Evolutionary conservation across 306 rosid species (phyloP), one percentile per base, ranked within the genome.

Genomic region (Trifolium pratense): DNA sequence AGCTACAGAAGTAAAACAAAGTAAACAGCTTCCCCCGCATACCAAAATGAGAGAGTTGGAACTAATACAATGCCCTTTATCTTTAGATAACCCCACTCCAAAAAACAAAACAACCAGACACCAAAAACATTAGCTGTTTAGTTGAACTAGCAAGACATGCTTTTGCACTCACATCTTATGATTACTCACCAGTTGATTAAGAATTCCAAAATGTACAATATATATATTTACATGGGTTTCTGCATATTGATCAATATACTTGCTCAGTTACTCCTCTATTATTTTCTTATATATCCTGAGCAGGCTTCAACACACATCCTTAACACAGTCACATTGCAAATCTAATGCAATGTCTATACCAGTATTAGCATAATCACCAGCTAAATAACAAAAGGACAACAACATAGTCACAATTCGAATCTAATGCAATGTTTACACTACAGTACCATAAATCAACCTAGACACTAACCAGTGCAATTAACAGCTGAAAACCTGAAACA

Each of bases 241-340:
- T 73, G 36, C 32, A 23, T 14, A 53, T 45, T 2, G 13, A 2
- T 29, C 52, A 46, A 20, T 34, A 1, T 36, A 18, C 21, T 29
- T 23, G 48, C 32, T 72, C 66, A 20, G n/a, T 32, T 31, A 63
- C 23, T 72, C 60, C 51, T 70, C 66, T 42, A 23, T 31, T 61
- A 57, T 72, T 69, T 53, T 81, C 51, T 49, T 65, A 55, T 63
- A 12, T 14, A 18, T 74, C 20, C 42, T 51, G 51, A 53, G 58
- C 55, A 78, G 5, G 14, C 61, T 84, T 65, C 75, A 43, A 67
- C 74, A 65, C 26, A 53, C 55, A 76, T 10, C 14, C 46, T 23
- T 9, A 52, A 73, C 14, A 31, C 18, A 57, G 2, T 58, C 11
- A 15, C 32, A 48, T 39, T 34, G 25, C 51, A 74, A 71, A 58